Percentiles rank a stretch among this genome's conserved stretches.
phyloP scores from a whole-genome alignment of 345 rosid species.

The Salix dunnii region DNA sequence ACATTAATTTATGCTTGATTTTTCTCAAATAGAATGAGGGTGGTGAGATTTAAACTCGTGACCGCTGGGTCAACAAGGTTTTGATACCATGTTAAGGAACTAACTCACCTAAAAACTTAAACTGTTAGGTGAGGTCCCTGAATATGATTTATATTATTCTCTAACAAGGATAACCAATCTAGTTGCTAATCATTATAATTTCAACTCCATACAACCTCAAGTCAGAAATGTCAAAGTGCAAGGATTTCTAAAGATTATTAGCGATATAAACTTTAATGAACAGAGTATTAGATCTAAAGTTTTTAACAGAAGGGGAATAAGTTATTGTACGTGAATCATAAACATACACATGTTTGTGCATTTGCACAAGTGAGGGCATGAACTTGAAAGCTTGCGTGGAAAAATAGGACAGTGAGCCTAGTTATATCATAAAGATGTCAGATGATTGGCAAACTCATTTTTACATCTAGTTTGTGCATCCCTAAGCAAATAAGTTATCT shows the following conservation, averaged over 20 bases:
- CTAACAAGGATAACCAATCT: too few species aligned
- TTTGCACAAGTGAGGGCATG: not conserved
- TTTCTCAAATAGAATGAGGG: too few species aligned
- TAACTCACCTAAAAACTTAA: too few species aligned
- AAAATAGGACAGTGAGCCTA: not conserved
- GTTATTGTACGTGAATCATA: not conserved
- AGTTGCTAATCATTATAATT: too few species aligned
- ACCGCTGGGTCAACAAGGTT: too few species aligned
- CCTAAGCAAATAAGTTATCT: not conserved
- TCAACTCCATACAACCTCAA: not conserved
- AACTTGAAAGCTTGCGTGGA: not conserved
- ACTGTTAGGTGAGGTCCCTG: too few species aligned
- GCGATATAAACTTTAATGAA: not conserved
- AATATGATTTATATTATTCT: too few species aligned
- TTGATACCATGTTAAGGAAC: too few species aligned
- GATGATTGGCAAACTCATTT: not conserved
- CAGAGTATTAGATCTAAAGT: not conserved
- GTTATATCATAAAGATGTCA: not conserved
- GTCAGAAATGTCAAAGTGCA: slow-evolving; percentile 16
- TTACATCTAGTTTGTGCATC: not conserved
- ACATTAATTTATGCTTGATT: too few species aligned
- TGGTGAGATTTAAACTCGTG: too few species aligned
- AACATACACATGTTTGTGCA: not conserved
- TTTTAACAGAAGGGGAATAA: not conserved
- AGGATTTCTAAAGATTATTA: not conserved